Percentiles rank a stretch among this genome's conserved stretches.
phyloP scores from a whole-genome alignment of 345 rosid species.

The Excoecaria agallocha region DNA sequence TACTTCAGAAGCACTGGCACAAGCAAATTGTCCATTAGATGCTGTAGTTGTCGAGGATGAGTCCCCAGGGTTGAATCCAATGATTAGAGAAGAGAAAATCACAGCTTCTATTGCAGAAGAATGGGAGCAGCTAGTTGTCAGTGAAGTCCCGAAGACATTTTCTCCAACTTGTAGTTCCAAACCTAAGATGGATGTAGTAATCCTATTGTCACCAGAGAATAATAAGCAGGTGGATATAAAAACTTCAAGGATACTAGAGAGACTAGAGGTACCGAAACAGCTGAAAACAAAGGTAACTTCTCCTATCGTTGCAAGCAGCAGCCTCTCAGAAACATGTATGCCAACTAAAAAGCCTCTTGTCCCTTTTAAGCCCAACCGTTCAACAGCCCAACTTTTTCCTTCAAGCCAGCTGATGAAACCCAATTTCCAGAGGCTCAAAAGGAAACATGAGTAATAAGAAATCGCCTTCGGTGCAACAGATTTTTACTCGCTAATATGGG shows the following conservation, averaged over 20 bases:
- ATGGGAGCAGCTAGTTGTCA: constrained; percentile 81
- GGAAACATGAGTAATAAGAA: constrained; percentile 42
- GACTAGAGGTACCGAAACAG: constrained; percentile 73
- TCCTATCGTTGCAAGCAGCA: constrained; percentile 35
- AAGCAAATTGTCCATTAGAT: constrained; percentile 22
- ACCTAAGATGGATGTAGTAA: constrained; percentile 29
- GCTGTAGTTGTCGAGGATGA: constrained; percentile 31
- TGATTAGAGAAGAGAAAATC: constrained; percentile 34
- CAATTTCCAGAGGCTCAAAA: constrained; percentile 61
- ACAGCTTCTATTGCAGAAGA: constrained; percentile 58
- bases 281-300: constrained; percentile 48
- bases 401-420: constrained; percentile 79
- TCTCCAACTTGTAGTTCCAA: constrained; percentile 47
- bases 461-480: neutral
- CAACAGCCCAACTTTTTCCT: constrained; percentile 34
- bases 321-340: constrained; percentile 28
- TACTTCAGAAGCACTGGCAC: constrained; percentile 23
- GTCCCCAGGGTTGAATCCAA: constrained; percentile 21
- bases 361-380: constrained; percentile 48
- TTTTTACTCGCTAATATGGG: neutral
- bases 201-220: constrained; percentile 41
- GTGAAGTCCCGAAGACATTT: constrained; percentile 41
- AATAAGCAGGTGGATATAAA: constrained; percentile 51
- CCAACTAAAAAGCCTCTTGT: constrained; percentile 58
- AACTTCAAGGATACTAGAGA: constrained; percentile 78